Base-by-base conservation (phyloP, 768 basidiomycete genomes). In the Rhizopogon vesiculosus region DNA sequence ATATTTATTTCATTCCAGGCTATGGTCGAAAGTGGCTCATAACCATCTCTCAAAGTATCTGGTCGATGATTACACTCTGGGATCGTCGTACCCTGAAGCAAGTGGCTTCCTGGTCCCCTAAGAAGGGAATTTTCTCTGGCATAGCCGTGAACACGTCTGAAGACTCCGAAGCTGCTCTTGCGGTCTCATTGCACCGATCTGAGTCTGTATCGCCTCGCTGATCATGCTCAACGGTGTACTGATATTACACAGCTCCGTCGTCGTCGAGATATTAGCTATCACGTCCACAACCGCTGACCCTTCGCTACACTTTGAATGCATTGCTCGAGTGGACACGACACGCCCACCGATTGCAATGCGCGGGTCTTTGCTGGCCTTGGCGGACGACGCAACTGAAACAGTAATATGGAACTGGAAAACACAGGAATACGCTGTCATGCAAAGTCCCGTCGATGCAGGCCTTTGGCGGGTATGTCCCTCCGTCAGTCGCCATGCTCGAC, bases 51-150 rank as follows among this genome's bases (percentile, higher is more conserved):
- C 80, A 79, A 56, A 74, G 76, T 6, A 78, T 88, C 49, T 88
- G 86, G 86, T 81, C 82, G 41, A 71, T 74, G 16, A 60, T 87
- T 45, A 72, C 75, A 1, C 61, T 84, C 18, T 86, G 86, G 82
- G 75, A 82, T 53, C 63, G 53, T 28, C 52, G 61, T 42, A 54
- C 62, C 13, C 60, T 81, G 22, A 57, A 53, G 29, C 58, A 62
- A 8, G 64, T 68, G 13, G 76, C 74, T 13, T 73, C 79, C 49
- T 87, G 86, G 85, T 77, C 75, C 28, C 78, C 76, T 0, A 74
- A 77, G 51, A 79, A 79, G 15, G 79, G 75, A 1, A 63, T 85
- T 7, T 80, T 86, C 56, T 76, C 73, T 40, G 79, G 77, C 2
- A 70, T 85, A 51, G 71, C 72, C 2, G 63, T 86, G 40, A 86